Percentiles rank a stretch among this genome's conserved stretches.
Conservation (phyloP, 2,329 filamentous ascomycete species). For the Hymenoscyphus fraxineus region DNA sequence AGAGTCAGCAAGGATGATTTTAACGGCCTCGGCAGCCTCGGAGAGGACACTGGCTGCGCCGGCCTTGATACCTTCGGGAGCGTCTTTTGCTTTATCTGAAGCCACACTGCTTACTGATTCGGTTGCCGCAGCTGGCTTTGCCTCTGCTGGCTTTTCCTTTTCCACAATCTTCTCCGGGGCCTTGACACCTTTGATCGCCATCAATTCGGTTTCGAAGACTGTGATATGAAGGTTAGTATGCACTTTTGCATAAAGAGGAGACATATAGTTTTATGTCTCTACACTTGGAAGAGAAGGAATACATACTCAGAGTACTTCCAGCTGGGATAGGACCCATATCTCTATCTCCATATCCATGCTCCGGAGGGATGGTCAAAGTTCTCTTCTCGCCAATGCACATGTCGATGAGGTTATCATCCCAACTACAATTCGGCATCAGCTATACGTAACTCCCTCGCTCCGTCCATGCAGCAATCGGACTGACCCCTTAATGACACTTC, state of each 20-base stretch:
- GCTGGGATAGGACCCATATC: conserved; percentile 78
- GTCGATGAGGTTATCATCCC: conserved; percentile 84
- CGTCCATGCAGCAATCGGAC: conserved; percentile 32
- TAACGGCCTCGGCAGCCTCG: conserved; percentile 50
- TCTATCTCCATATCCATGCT: conserved; percentile 75
- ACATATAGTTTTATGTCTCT: neutral
- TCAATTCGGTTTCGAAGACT: conserved; percentile 90
- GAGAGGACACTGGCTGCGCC: conserved; percentile 46
- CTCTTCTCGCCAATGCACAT: conserved; percentile 97
- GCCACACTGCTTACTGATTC: conserved; percentile 23
- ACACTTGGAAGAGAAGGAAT: neutral
- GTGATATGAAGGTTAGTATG: conserved; percentile 15
- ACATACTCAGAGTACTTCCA: conserved; percentile 69
- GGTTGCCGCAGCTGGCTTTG: neutral
- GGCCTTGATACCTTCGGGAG: conserved; percentile 35
- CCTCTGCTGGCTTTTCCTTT: conserved; percentile 4
- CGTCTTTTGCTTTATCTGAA: conserved; percentile 26
- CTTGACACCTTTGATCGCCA: conserved; percentile 73
- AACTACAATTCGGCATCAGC: conserved; percentile 46
- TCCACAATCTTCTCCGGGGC: conserved; percentile 31
- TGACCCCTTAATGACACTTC: conserved; percentile 85
- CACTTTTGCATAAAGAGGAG: neutral
- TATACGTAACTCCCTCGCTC: neutral
- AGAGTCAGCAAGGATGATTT: conserved; percentile 50
- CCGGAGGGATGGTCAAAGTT: conserved; percentile 84